Evolutionary conservation across 306 rosid genomes (phyloP).

Genomic region (Quercus glauca): DNA sequence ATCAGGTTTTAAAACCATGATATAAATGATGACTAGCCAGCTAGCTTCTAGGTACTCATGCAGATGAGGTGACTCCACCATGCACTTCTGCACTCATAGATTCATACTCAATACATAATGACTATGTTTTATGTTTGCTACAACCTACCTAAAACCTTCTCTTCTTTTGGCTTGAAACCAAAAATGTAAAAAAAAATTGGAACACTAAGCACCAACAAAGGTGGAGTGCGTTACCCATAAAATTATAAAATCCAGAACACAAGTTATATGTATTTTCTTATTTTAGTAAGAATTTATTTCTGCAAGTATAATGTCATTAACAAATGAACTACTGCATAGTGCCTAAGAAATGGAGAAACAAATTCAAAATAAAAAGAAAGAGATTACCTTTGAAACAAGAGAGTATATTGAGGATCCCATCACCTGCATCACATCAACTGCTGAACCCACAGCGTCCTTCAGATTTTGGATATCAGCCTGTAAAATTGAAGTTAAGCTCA

Average conservation of each 20-base stretch:
- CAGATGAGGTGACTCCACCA: conserved; percentile 4
- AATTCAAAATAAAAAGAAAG: neutral
- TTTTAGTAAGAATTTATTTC: neutral
- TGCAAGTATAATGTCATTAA: neutral
- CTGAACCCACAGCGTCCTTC: conserved; percentile 92
- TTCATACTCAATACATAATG: neutral
- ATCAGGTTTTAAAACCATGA: no score
- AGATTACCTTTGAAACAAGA: conserved; percentile 77
- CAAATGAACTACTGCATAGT: neutral
- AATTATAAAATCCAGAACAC: neutral
- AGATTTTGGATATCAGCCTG: conserved; percentile 92
- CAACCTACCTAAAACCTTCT: neutral
- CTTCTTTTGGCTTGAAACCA: no score
- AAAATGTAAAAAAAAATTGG: neutral
- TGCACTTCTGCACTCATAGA: neutral
- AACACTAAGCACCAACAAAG: neutral
- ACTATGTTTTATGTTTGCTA: neutral
- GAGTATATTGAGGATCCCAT: conserved; percentile 88
- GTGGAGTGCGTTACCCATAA: neutral
- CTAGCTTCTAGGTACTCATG: neutral
- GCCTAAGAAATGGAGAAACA: conserved; percentile 1
- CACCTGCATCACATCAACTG: conserved; percentile 93
- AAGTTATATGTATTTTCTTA: neutral
- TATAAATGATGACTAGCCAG: no score
- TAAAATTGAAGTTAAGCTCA: conserved; percentile 7